Conservation (phyloP, 2,329 filamentous ascomycete species). For the Diaporthe longicolla region DNA sequence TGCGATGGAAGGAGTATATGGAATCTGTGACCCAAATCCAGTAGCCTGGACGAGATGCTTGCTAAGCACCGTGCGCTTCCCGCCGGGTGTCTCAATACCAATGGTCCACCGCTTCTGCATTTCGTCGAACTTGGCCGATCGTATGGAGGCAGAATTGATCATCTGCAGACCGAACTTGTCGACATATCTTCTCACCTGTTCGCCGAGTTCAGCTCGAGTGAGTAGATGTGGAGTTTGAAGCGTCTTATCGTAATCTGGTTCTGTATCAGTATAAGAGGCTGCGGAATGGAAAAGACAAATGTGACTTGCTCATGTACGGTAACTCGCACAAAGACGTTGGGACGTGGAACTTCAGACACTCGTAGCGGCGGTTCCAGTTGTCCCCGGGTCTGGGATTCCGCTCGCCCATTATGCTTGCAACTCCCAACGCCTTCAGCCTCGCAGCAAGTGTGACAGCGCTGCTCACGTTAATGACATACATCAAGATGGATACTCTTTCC, state of each 20-base stretch:
- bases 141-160: constrained; percentile 56
- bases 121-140: constrained; percentile 44
- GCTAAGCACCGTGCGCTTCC: constrained; percentile 50
- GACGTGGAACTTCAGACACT: constrained; percentile 55
- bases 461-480: not conserved
- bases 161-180: constrained; percentile 63
- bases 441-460: constrained; percentile 50
- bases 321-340: constrained; percentile 54
- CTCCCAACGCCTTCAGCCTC: constrained; percentile 55
- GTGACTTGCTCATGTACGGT: constrained; percentile 50
- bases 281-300: not conserved
- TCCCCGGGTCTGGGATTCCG: constrained; percentile 53
- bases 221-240: constrained; percentile 56
- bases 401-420: constrained; percentile 54
- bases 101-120: constrained; percentile 54
- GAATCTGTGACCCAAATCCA: constrained; percentile 58
- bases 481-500: not conserved
- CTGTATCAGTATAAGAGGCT: not conserved
- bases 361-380: constrained; percentile 56
- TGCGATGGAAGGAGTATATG: constrained; percentile 56
- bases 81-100: constrained; percentile 45
- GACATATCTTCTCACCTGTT: constrained; percentile 63
- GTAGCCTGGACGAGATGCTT: constrained; percentile 65
- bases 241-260: constrained; percentile 54
- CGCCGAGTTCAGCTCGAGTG: constrained; percentile 61